phyloP scores from a whole-genome alignment of 1,284 basidiomycete genomes.

The Tilletiopsis washingtonensis region DNA sequence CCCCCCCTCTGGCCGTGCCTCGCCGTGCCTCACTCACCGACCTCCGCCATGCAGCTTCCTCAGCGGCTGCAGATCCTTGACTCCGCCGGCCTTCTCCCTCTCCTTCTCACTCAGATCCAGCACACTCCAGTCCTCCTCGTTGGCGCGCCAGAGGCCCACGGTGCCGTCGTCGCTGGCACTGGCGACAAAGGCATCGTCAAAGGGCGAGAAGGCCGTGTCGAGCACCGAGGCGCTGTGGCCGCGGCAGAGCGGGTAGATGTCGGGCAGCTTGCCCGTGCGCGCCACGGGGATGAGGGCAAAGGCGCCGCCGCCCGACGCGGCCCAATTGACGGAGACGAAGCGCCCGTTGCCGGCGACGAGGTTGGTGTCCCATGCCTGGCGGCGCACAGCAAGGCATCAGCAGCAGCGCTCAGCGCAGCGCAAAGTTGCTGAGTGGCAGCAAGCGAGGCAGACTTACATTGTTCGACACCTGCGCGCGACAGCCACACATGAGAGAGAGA shows the following conservation, averaged over 20 bases:
- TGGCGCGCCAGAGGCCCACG: slow-evolving; percentile 75
- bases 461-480: too few species aligned
- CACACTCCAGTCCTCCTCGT: slow-evolving; percentile 59
- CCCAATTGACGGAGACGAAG: slow-evolving; percentile 89
- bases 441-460: slow-evolving; percentile 20
- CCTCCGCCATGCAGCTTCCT: slow-evolving; percentile 51
- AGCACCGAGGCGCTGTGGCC: slow-evolving; percentile 75
- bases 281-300: slow-evolving; percentile 78
- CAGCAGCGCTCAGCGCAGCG: slow-evolving; percentile 56
- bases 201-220: slow-evolving; percentile 94
- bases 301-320: slow-evolving; percentile 84
- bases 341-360: slow-evolving; percentile 64
- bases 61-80: slow-evolving; percentile 72
- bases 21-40: too few species aligned
- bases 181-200: slow-evolving; percentile 81
- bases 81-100: slow-evolving; percentile 44
- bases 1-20: too few species aligned
- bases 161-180: slow-evolving; percentile 91
- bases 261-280: slow-evolving; percentile 62
- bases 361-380: slow-evolving; percentile 89
- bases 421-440: slow-evolving; percentile 3
- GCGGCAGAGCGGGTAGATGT: slow-evolving; percentile 83
- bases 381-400: background rate
- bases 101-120: slow-evolving; percentile 40
- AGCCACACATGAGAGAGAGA: too few species aligned